Evolutionary conservation across 2,329 filamentous ascomycete species (phyloP).

Genomic region (Blastomyces percursus): DNA sequence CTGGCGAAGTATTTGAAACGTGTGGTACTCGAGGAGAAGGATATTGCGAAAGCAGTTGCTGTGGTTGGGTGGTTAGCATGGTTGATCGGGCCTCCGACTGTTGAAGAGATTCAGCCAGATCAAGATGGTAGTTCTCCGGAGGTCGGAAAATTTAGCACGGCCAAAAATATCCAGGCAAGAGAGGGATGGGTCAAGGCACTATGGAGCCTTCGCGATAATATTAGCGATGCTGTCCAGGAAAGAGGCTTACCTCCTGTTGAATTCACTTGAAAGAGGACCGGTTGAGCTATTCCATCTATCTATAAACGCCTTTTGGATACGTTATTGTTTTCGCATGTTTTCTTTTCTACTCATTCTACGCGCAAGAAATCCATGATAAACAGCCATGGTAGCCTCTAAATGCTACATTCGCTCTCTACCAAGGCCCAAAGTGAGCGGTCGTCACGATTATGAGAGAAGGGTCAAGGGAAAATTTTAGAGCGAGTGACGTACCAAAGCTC

Average conservation of each 20-base stretch:
- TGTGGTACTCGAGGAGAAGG: conserved; percentile 64
- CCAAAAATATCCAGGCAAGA: neutral
- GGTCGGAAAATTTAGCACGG: neutral
- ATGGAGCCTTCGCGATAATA: conserved; percentile 19
- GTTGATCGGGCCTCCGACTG: conserved; percentile 28
- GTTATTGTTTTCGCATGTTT: neutral
- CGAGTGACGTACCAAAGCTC: neutral
- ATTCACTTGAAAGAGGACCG: conserved; percentile 22
- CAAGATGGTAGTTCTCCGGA: neutral
- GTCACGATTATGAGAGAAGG: neutral
- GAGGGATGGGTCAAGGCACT: conserved; percentile 15
- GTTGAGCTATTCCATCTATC: neutral
- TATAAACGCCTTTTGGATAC: neutral
- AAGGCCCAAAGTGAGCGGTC: neutral
- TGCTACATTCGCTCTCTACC: neutral
- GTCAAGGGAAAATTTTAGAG: neutral
- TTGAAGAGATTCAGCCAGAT: conserved; percentile 14
- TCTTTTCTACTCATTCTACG: neutral
- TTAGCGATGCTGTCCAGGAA: conserved; percentile 46
- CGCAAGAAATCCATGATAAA: neutral
- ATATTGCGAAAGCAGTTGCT: conserved; percentile 62
- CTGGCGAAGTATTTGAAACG: conserved; percentile 60
- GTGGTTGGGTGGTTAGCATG: conserved; percentile 55
- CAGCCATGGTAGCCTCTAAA: neutral
- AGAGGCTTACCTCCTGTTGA: conserved; percentile 48